A percentile compares a stretch with the other conserved stretches of the same genome.
These are phyloP conservation scores for Bruguiera hainesii DNA, from an alignment of 441 rosid genomes.

Conservation along the genomic window DNA sequence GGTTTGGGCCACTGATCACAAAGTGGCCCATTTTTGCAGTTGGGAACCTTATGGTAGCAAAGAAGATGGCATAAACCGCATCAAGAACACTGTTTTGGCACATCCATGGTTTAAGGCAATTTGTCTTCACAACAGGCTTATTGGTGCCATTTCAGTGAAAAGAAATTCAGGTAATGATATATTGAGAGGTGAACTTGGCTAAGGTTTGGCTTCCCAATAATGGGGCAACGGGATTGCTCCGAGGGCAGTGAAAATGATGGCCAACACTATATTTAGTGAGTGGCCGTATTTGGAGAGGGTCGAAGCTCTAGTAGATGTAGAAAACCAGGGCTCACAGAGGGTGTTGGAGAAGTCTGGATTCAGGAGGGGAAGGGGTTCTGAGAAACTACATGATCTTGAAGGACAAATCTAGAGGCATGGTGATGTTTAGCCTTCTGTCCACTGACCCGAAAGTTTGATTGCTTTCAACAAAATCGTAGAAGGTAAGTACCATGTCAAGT, in stretches of 20 bases:
- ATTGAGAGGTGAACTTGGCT: conserved; percentile 61
- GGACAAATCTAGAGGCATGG: conserved; percentile 52
- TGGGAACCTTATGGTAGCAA: conserved; percentile 52
- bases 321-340: conserved; percentile 55
- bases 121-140: conserved; percentile 48
- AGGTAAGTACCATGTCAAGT: too few species aligned
- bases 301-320: conserved; percentile 64
- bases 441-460: conserved; percentile 35
- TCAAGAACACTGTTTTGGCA: conserved; percentile 27
- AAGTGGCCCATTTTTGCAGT: conserved; percentile 46
- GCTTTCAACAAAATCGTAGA: neutral
- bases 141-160: conserved; percentile 50
- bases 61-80: conserved; percentile 43
- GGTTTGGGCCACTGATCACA: conserved; percentile 62
- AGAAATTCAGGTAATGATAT: conserved; percentile 29
- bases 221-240: conserved; percentile 70
- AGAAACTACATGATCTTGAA: conserved; percentile 37
- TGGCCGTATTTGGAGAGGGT: conserved; percentile 58
- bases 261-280: conserved; percentile 37
- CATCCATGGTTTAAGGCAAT: conserved; percentile 67
- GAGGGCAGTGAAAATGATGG: conserved; percentile 46
- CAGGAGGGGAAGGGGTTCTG: conserved; percentile 54
- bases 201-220: conserved; percentile 39
- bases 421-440: conserved; percentile 61
- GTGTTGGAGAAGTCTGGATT: conserved; percentile 70